Evolutionary conservation across 805 yeast genomes (phyloP).

Genomic region (Candida dendrica): DNA sequence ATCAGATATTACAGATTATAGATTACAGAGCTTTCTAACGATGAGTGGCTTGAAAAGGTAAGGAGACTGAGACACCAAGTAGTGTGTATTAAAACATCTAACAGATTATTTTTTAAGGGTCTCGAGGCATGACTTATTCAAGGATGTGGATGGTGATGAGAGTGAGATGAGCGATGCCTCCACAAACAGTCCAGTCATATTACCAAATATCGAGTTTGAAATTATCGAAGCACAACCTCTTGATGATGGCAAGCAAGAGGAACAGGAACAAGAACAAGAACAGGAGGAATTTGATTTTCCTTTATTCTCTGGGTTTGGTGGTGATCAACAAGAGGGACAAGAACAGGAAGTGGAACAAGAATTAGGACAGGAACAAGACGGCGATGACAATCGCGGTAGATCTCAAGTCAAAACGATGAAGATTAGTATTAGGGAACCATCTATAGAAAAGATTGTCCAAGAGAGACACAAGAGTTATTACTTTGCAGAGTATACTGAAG

Average conservation of each 20-base stretch:
- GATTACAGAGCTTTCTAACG: too few relatives aligned
- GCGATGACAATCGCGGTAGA: conserved; percentile 6
- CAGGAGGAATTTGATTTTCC: conserved; percentile 22
- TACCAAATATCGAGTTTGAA: conserved; percentile 21
- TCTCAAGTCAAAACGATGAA: conserved; percentile 5
- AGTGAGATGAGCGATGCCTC: background rate
- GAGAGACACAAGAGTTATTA: conserved; percentile 18
- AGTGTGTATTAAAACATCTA: background rate
- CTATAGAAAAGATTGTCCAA: conserved; percentile 14
- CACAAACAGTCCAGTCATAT: conserved; percentile 7
- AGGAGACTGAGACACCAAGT: background rate
- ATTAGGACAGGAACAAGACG: conserved; percentile 3
- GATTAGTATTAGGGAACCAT: conserved; percentile 12
- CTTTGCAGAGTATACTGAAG: conserved; percentile 7
- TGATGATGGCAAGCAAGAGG: conserved; percentile 1
- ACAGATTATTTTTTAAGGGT: conserved; percentile 5
- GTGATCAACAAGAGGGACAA: background rate
- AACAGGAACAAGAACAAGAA: conserved; percentile 2
- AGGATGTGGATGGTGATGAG: conserved; percentile 7
- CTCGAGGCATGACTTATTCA: conserved; percentile 16
- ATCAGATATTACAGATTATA: too few relatives aligned
- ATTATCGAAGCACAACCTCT: conserved; percentile 11
- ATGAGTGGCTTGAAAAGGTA: conserved; percentile 7
- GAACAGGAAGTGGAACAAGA: too few relatives aligned
- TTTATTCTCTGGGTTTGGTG: conserved; percentile 18